phyloP scores from a whole-genome alignment of 139 green algal species.

The Desmodesmus armatus region DNA sequence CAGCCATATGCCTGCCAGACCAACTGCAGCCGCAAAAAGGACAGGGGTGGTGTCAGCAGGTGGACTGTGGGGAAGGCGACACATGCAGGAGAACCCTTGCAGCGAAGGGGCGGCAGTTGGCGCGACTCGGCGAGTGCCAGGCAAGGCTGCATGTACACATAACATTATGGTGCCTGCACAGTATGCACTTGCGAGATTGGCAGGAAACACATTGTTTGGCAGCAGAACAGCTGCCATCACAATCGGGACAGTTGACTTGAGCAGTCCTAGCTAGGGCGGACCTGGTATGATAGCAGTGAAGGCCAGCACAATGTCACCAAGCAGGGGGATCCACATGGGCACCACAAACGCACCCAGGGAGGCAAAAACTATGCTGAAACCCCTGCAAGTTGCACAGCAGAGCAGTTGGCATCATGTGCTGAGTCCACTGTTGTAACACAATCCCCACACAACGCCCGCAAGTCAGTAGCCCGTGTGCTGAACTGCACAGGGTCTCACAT shows the following conservation, averaged over 20 bases:
- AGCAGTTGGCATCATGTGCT: no score
- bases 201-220: neutral
- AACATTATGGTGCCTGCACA: no score
- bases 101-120: neutral
- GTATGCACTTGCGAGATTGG: no score
- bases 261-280: neutral
- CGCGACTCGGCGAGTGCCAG: no score
- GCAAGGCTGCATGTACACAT: no score
- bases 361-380: neutral
- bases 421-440: no score
- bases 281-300: conserved; percentile 7
- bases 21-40: neutral
- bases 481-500: no score
- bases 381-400: neutral
- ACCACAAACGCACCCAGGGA: neutral
- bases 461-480: neutral
- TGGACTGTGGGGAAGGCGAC: neutral
- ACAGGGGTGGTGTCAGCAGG: neutral
- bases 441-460: no score
- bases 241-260: neutral
- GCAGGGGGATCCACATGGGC: neutral
- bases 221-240: neutral
- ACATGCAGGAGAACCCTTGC: neutral
- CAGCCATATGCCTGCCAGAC: neutral
- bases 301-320: neutral